Evolutionary conservation across 2,329 filamentous ascomycete genomes (phyloP).

Genomic region (Fusarium bactridioides): DNA sequence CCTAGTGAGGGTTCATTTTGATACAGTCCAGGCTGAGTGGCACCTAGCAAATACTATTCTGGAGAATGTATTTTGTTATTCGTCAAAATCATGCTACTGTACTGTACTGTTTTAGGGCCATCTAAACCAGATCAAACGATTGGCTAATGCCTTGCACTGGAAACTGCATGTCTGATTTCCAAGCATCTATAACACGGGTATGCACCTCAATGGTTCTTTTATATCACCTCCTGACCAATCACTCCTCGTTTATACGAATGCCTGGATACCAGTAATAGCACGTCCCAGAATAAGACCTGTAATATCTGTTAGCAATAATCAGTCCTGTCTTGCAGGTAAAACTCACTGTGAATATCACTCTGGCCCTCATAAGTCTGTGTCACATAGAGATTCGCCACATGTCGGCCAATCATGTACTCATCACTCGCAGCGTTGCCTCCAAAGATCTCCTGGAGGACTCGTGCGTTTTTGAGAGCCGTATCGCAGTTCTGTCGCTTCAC

Average conservation of each 20-base stretch:
- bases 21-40: neutral
- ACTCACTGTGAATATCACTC: slow-evolving; percentile 94
- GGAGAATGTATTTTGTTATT: neutral
- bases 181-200: slow-evolving; percentile 28
- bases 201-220: slow-evolving; percentile 10
- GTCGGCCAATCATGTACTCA: slow-evolving; percentile 93
- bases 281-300: slow-evolving; percentile 74
- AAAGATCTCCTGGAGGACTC: slow-evolving; percentile 91
- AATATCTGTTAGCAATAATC: slow-evolving; percentile 34
- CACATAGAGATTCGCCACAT: slow-evolving; percentile 95
- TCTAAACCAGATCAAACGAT: neutral
- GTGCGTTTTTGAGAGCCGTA: slow-evolving; percentile 79
- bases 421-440: slow-evolving; percentile 98
- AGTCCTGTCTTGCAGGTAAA: neutral
- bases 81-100: neutral
- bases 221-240: slow-evolving; percentile 22
- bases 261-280: slow-evolving; percentile 78
- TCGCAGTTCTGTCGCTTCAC: slow-evolving; percentile 99
- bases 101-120: neutral
- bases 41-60: neutral
- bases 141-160: neutral
- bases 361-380: slow-evolving; percentile 98
- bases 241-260: slow-evolving; percentile 66
- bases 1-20: too few relatives aligned
- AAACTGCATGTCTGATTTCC: slow-evolving; percentile 20